Base-by-base conservation (phyloP, 2,329 filamentous ascomycete species). In the Apiospora kogelbergensis region DNA sequence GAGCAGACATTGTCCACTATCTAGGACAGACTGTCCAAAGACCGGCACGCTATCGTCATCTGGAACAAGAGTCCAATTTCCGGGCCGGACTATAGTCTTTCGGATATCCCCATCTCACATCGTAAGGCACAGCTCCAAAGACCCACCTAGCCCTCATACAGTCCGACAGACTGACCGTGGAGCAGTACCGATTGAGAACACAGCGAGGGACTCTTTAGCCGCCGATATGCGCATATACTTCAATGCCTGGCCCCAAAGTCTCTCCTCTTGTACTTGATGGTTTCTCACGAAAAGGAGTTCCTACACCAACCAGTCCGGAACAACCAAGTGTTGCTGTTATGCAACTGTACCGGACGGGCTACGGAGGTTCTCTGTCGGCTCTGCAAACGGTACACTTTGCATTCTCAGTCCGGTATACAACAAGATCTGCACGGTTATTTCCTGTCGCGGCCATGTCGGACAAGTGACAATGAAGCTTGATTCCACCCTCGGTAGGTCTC, bases 71-170 rank as follows among this genome's bases (percentile, higher is more conserved):
- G 53, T 60, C 30, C 37, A 60, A 60, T 60, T 37, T 60, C 53
- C 53, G 53, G 53, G 30, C 20, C 53, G 53, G 53, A 60, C 53
- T 60, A 60, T 60, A 37, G 30, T 60, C 53, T n/a, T 60, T 60
- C 53, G 53, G 53, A 60, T 60, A 37, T 60, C 53, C 53, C 53
- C 53, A 60, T 60, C 53, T 60, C 30, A 37, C 53, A n/a, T 60
- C 30, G 53, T 60, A 60, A 60, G 53, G 53, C 53, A 33, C 30
- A 37, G 9, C 26, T 37, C 26, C 9, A 22, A 30, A 60, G 53
- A 60, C 53, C 53, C 53, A 37, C 30, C 30, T 37, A 37, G 17
- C 30, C 9, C 53, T 20, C 20, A 33, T 60, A 60, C 30, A 37
- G 53, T 20, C 53, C 53, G 53, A 37, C 53, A 37, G 17, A 37